Evolutionary conservation across 108 stramenopile genomes (phyloP).

Genomic region (Fistulifera pelliculosa): DNA sequence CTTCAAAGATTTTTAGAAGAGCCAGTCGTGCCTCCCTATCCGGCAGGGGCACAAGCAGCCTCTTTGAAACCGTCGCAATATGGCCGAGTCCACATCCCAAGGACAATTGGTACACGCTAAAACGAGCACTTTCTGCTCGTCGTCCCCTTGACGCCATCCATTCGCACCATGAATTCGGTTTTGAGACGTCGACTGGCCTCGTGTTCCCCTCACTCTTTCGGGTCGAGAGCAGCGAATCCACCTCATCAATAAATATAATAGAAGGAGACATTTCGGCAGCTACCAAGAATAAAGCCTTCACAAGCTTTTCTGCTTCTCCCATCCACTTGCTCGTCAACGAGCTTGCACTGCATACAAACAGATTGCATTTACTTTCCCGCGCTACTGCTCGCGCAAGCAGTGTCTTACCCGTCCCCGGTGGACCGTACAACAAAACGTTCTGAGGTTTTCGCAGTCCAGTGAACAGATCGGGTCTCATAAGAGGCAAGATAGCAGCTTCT

Average conservation of each 20-base stretch:
- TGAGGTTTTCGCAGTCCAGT: constrained; percentile 78
- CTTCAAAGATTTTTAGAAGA: constrained; percentile 37
- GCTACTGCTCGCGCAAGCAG: constrained; percentile 86
- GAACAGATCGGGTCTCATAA: constrained; percentile 89
- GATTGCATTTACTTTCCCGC: constrained; percentile 29
- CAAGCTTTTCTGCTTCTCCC: constrained; percentile 86
- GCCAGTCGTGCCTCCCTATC: constrained; percentile 45
- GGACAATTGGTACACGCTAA: constrained; percentile 91
- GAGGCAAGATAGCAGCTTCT: constrained; percentile 87
- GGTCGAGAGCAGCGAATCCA: constrained; percentile 78
- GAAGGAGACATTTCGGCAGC: constrained; percentile 67
- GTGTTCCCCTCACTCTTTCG: constrained; percentile 67
- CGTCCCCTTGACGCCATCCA: constrained; percentile 74
- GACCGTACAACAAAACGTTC: constrained; percentile 83
- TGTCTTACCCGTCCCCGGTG: constrained; percentile 88
- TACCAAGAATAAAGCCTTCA: constrained; percentile 69
- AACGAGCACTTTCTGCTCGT: constrained; percentile 52
- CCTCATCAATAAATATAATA: constrained; percentile 92
- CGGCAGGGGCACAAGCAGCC: constrained; percentile 90
- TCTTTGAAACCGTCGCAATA: constrained; percentile 78
- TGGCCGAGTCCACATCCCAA: constrained; percentile 90
- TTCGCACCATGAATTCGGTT: constrained; percentile 93
- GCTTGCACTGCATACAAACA: constrained; percentile 73
- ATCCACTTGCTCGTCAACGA: constrained; percentile 75
- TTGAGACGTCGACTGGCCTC: constrained; percentile 91